Conservation (phyloP, 495 filamentous ascomycete species). For the Barbatosphaeria neglecta region DNA sequence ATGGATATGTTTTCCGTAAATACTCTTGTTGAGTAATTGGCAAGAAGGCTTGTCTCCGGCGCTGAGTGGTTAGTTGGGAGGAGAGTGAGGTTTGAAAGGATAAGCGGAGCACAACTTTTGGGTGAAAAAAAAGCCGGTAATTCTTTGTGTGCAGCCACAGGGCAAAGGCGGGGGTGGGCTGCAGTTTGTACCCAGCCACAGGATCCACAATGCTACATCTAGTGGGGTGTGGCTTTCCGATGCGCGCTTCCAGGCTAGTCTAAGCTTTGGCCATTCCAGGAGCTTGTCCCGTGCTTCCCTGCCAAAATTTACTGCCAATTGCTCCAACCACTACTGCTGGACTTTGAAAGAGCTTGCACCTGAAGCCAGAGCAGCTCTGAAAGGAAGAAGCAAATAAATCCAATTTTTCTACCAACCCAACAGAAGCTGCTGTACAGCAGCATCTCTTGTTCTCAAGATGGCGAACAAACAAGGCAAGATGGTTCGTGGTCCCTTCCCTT, state of each 20-base stretch:
- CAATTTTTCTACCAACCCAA: slow-evolving; percentile 45
- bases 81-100: slow-evolving; percentile 2
- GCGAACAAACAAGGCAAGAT: slow-evolving; percentile 99
- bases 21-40: slow-evolving; percentile 2
- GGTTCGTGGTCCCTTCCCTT: slow-evolving; percentile 61
- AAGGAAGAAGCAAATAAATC: slow-evolving; percentile 20
- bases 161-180: too few species aligned
- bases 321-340: background rate
- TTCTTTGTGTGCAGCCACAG: background rate
- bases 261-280: background rate
- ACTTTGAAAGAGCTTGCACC: slow-evolving; percentile 9
- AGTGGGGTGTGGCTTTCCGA: slow-evolving; percentile 9
- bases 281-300: background rate
- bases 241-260: slow-evolving; percentile 14
- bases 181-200: slow-evolving; percentile 22
- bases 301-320: background rate
- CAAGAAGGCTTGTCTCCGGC: background rate
- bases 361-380: slow-evolving; percentile 15
- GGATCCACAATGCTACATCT: too few species aligned
- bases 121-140: slow-evolving; percentile 2
- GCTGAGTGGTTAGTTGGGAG: slow-evolving; percentile 6
- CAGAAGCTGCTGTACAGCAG: slow-evolving; percentile 49
- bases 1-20: slow-evolving; percentile 18
- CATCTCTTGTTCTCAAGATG: slow-evolving; percentile 49
- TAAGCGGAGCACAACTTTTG: background rate